Evolutionary conservation across 2,329 filamentous ascomycete species (phyloP), one percentile per base, ranked within the genome.

Genomic region (Fusarium brevicatenulatum): DNA sequence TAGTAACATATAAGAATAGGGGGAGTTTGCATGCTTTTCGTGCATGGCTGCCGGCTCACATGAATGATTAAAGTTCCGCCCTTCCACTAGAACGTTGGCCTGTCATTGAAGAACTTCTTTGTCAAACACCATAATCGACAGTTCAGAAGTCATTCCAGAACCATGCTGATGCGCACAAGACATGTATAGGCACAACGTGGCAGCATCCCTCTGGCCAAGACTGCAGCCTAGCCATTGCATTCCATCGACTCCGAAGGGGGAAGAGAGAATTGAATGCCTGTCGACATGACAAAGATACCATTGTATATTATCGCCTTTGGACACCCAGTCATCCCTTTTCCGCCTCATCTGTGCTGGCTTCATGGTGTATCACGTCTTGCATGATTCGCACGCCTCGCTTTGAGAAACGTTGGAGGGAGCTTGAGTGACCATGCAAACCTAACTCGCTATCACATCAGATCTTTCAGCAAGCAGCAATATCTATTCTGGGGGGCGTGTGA

Each of bases 1-100:
- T 58, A 66, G 58, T 56, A 46, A 61, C 58, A 76, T 71, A 75
- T 64, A 73, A 65, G 63, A 71, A 74, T 72, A 72, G 58, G 66
- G 40, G 66, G 66, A 63, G 63, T 74, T 76, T 77, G 76, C 77
- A 78, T 78, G 70, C 39, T 75, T 74, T 71, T 74, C 76, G 70
- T 81, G 78, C 80, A 81, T 81, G 68, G 63, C 69, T 75, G 66
- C 63, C 73, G 63, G 68, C 80, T 81, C 80, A 81, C 80, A 81
- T 81, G 80, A 81, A 80, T 79, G 58, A 66, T 56, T 58, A 43
- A 59, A 68, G 50, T 60, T 71, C 63, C 65, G 55, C 62, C 44
- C 46, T 56, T 69, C 54, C 61, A 70, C 63, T 67, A 40, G 47
- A 52, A 40, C 46, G 30, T 63, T 64, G 62, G 56, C 52, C 54